Percentiles rank a stretch among this genome's conserved stretches.
Evolutionary conservation across 78 protist species (phyloP).

Genomic region (Dictyostelium capitatum): DNA sequence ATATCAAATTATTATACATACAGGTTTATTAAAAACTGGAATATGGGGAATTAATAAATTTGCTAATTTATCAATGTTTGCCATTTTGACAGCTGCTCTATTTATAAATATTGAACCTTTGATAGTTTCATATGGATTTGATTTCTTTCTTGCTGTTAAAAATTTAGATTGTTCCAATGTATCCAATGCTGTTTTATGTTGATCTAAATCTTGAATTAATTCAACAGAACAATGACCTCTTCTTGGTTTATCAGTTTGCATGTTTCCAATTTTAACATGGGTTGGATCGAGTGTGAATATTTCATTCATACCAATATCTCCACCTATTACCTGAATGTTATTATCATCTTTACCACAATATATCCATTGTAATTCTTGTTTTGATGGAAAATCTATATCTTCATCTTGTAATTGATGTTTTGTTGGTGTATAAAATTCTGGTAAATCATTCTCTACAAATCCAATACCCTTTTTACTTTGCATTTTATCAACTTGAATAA

Average conservation of each 20-base stretch:
- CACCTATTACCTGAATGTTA: not conserved
- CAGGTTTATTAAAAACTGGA: conserved; percentile 6
- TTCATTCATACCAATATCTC: not conserved
- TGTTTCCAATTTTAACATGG: not conserved
- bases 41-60: conserved; percentile 1
- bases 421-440: not conserved
- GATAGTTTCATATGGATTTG: conserved; percentile 88
- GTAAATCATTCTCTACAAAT: conserved; percentile 10
- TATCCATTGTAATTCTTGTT: conserved; percentile 19
- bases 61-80: conserved; percentile 87
- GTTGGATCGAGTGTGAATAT: not conserved
- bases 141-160: conserved; percentile 72
- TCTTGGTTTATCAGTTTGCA: conserved; percentile 14
- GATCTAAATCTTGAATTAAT: not conserved
- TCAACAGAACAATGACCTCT: conserved; percentile 25
- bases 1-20: not conserved
- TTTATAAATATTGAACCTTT: conserved; percentile 88
- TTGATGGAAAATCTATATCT: conserved; percentile 29
- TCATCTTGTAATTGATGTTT: conserved; percentile 21
- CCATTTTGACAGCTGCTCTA: conserved; percentile 96
- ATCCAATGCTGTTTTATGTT: conserved; percentile 52
- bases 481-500: not conserved
- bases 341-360: not conserved
- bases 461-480: conserved; percentile 17
- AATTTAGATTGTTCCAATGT: conserved; percentile 38